These are phyloP conservation scores for Ophiostoma sp. DNA, from an alignment of 2,329 filamentous ascomycete species.

Conservation along the genomic window DNA sequence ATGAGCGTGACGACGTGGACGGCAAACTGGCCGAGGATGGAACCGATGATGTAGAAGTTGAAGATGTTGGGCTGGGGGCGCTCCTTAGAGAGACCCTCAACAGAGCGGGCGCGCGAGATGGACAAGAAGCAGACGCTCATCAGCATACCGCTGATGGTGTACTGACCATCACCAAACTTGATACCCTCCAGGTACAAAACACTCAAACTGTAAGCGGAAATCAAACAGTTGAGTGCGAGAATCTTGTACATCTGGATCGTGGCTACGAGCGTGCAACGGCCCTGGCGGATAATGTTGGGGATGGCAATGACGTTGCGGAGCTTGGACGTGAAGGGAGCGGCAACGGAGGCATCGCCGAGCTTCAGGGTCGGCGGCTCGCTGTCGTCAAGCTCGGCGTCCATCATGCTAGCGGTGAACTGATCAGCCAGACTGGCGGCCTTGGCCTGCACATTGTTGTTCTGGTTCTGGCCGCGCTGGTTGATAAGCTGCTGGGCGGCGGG, in stretches of 20 bases:
- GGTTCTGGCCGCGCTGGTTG: slow-evolving; percentile 52
- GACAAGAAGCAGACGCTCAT: slow-evolving; percentile 99
- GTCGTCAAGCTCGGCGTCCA: slow-evolving; percentile 72
- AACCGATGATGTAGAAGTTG: slow-evolving; percentile 98
- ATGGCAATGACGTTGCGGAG: slow-evolving; percentile 95
- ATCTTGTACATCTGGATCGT: slow-evolving; percentile 99
- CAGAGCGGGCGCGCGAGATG: slow-evolving; percentile 94
- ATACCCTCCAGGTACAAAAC: slow-evolving; percentile 97
- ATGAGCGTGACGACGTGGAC: slow-evolving; percentile 93
- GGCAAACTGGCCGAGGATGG: slow-evolving; percentile 94
- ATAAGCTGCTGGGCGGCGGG: slow-evolving; percentile 63
- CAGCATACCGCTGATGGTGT: slow-evolving; percentile 98
- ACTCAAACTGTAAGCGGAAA: slow-evolving; percentile 94
- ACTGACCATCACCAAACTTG: slow-evolving; percentile 97
- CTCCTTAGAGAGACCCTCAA: slow-evolving; percentile 94
- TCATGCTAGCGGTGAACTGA: slow-evolving; percentile 80
- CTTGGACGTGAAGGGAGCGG: slow-evolving; percentile 96
- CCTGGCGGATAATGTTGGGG: slow-evolving; percentile 97
- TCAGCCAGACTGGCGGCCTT: slow-evolving; percentile 80
- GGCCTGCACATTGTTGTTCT: slow-evolving; percentile 56
- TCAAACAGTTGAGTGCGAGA: slow-evolving; percentile 93
- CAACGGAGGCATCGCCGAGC: slow-evolving; percentile 93
- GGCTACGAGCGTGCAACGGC: slow-evolving; percentile 93
- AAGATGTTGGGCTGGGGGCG: slow-evolving; percentile 98
- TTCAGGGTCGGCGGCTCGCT: slow-evolving; percentile 94